Conservation (phyloP, 2,329 filamentous ascomycete species). For the Xylariaceae sp. region DNA sequence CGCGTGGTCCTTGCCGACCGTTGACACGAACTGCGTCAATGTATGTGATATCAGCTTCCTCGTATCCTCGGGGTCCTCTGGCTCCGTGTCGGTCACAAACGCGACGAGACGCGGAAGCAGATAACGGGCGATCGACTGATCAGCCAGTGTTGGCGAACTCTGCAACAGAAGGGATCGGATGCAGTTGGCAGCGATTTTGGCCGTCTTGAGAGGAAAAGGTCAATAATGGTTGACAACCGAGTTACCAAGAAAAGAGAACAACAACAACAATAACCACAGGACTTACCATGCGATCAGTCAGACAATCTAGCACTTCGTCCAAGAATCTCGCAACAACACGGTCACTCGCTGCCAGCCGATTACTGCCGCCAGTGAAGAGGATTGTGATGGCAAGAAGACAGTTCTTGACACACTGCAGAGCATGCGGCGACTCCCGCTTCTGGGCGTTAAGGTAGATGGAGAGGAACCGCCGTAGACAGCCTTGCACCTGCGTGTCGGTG, state of each 20-base stretch:
- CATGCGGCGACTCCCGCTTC: conserved; percentile 67
- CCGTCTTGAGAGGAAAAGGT: conserved; percentile 51
- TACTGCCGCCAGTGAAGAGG: conserved; percentile 74
- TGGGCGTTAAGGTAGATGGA: conserved; percentile 72
- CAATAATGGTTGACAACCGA: conserved; percentile 11
- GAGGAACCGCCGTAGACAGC: conserved; percentile 76
- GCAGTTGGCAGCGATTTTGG: conserved; percentile 86
- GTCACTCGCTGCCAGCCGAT: conserved; percentile 68
- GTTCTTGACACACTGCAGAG: conserved; percentile 87
- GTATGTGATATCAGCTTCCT: conserved; percentile 67
- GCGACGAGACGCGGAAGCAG: conserved; percentile 69
- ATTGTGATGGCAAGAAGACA: conserved; percentile 83
- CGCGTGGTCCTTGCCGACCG: conserved; percentile 37
- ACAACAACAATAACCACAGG: no score
- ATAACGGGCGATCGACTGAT: conserved; percentile 68
- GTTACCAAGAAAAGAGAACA: conserved; percentile 13
- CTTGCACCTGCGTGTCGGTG: conserved; percentile 67
- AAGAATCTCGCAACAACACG: conserved; percentile 69
- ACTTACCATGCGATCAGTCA: conserved; percentile 65
- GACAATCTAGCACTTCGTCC: conserved; percentile 77
- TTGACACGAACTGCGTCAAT: conserved; percentile 64
- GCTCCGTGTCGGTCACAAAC: conserved; percentile 65
- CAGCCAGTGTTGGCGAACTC: conserved; percentile 55
- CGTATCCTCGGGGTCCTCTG: conserved; percentile 75
- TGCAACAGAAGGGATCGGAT: conserved; percentile 76